phyloP scores from a whole-genome alignment of 768 basidiomycete species.

The Lactarius deliciosus region DNA sequence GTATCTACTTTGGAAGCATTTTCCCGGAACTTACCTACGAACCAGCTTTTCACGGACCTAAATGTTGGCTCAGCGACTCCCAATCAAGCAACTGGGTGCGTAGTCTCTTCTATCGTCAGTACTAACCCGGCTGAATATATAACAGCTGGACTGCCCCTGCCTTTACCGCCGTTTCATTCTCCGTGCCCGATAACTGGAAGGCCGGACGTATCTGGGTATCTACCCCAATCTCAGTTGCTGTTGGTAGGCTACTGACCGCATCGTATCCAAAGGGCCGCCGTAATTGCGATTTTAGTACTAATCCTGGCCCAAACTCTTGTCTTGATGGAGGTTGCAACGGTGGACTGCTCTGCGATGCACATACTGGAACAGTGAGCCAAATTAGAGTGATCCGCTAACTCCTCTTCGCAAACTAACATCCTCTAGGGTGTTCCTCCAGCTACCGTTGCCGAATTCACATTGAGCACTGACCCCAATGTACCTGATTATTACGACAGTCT shows the following conservation, averaged over 20 bases:
- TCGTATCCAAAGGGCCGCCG: conserved; percentile 37
- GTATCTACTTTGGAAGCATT: conserved; percentile 4
- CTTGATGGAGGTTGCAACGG: conserved; percentile 44
- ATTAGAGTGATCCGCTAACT: neutral
- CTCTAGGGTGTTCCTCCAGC: conserved; percentile 39
- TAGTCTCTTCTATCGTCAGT: neutral
- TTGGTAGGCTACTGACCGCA: neutral
- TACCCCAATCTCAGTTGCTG: neutral
- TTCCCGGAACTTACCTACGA: neutral
- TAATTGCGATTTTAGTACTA: conserved; percentile 40
- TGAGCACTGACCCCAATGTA: conserved; percentile 30
- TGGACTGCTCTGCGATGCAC: conserved; percentile 40
- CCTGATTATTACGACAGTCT: conserved; percentile 38
- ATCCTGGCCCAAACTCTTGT: conserved; percentile 39
- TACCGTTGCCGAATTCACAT: conserved; percentile 40
- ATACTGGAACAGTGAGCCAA: conserved; percentile 39
- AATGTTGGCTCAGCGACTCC: conserved; percentile 36
- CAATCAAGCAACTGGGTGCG: conserved; percentile 35
- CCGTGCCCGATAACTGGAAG: conserved; percentile 42
- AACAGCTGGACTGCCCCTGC: conserved; percentile 36
- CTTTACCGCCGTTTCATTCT: conserved; percentile 35
- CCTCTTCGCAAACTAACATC: neutral
- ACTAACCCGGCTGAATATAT: neutral
- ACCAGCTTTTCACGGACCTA: conserved; percentile 38
- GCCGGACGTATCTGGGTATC: conserved; percentile 42